Evolutionary conservation across 257 asterid species (phyloP), one percentile per base, ranked within the genome.

Genomic region (Knoxia roxburghii): DNA sequence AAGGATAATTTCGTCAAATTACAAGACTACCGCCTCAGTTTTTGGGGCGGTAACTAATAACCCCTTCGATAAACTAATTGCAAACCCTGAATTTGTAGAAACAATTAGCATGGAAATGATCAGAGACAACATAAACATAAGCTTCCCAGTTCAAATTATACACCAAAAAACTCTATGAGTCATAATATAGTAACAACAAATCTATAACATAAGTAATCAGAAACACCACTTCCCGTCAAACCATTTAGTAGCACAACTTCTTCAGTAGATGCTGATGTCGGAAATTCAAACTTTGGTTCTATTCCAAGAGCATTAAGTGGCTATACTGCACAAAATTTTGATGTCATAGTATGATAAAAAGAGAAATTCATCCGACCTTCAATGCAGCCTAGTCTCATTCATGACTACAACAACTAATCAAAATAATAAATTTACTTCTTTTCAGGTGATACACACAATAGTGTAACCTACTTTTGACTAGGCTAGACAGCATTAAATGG

Each of bases 241-340:
- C 95, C 86, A 71, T 90, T 88, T 61, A 88, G 79, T 80, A 90
- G 55, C 72, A 83, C 65, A 49, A 83, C 70, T 83, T 90, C 88
- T 27, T 58, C 63, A 32, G 80, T 56, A 29, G 92, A 82, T 67
- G 82, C n/a, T n/a, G n/a, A n/a, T n/a, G n/a, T n/a, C n/a, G n/a
- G n/a, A n/a, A n/a, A n/a, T n/a, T n/a, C n/a, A n/a, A n/a, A n/a
- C n/a, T n/a, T n/a, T n/a, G n/a, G n/a, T n/a, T 86, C 97, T 77
- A 90, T 76, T 49, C 95, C 96, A 33, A 88, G 74, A 61, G 81
- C 86, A 69, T 62, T 80, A 65, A 90, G 81, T 8, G 96, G 93
- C 89, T 83, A 88, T 0, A 71, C 96, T 90, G 89, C 68, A 76
- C 50, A 57, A 35, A 33, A 21, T 2, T 23, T 48, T 7, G 23